Evolutionary conservation across 257 asterid species (phyloP).

Genomic region (Nicotiana undulata): DNA sequence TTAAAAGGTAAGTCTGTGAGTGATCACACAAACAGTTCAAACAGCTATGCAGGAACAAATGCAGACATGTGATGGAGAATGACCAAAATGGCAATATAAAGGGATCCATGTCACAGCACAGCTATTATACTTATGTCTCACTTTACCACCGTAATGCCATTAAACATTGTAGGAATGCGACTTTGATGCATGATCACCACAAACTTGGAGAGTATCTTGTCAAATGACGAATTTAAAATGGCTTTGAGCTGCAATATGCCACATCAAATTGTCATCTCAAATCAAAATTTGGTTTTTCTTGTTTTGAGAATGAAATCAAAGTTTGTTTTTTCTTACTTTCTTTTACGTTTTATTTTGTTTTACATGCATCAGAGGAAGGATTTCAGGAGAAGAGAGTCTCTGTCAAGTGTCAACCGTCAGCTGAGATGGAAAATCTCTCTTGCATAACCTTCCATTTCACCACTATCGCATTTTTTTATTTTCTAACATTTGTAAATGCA

Average conservation of each 20-base stretch:
- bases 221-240: too few relatives aligned
- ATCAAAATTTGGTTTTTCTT: too few relatives aligned
- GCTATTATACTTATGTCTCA: not conserved
- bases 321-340: too few relatives aligned
- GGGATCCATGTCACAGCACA: not conserved
- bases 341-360: too few relatives aligned
- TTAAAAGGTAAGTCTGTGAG: too few relatives aligned
- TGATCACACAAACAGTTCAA: not conserved
- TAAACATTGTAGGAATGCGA: not conserved
- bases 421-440: too few relatives aligned
- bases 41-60: not conserved
- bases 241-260: too few relatives aligned
- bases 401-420: too few relatives aligned
- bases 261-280: too few relatives aligned
- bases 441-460: not conserved
- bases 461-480: not conserved
- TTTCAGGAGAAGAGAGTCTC: too few relatives aligned
- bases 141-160: not conserved
- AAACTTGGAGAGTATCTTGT: not conserved
- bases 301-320: too few relatives aligned
- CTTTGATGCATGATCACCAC: not conserved
- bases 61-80: not conserved
- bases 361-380: too few relatives aligned
- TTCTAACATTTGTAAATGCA: not conserved
- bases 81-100: slow-evolving; percentile 1